Evolutionary conservation across 2,329 filamentous ascomycete species (phyloP), one percentile per base, ranked within the genome.

Genomic region (Fusarium tjaetaba): DNA sequence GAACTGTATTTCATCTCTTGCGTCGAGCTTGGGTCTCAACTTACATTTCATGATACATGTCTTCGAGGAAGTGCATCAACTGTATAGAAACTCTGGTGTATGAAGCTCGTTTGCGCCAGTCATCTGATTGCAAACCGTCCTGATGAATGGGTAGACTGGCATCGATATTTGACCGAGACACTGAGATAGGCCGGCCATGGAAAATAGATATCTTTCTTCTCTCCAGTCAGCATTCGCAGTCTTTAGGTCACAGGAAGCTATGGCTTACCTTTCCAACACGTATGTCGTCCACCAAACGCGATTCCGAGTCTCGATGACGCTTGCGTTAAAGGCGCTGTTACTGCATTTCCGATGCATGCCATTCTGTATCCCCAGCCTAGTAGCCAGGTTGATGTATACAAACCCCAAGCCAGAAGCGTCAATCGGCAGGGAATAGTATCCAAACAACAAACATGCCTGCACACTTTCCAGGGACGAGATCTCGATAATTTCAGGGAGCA

Each of bases 151-250:
- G 59, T 30, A 61, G n/a, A 10, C 32, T 61, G 20, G 59, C 20
- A 57, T 61, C 59, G n/a, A 61, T 61, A 20, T 61, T 61, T 30
- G 59, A 61, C 49, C 39, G 59, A 11, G 59, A 61, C 5, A 61
- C 59, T 11, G 59, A 61, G 15, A 61, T 43, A 24, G 59, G 59
- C 15, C 59, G 30, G 38, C 59, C 59, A 24, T 61, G 59, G 2
- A 61, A 61, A 18, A 61, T 61, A 30, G 59, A 61, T 61, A 61
- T 61, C 11, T 61, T 61, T 38, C 59, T 57, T 4, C 7, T 61
- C 24, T 38, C 15, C 2, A 22, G 59, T 61, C 10, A 61, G 48
- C 32, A 34, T 34, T 34, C 5, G 32, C 5, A 34, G 13, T 34
- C 13, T 34, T 34, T 14, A 34, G 5, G 32, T 7, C 4, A 34